These are phyloP conservation scores for Saturnispora besseyi DNA, from an alignment of 805 yeast species.

Conservation along the genomic window DNA sequence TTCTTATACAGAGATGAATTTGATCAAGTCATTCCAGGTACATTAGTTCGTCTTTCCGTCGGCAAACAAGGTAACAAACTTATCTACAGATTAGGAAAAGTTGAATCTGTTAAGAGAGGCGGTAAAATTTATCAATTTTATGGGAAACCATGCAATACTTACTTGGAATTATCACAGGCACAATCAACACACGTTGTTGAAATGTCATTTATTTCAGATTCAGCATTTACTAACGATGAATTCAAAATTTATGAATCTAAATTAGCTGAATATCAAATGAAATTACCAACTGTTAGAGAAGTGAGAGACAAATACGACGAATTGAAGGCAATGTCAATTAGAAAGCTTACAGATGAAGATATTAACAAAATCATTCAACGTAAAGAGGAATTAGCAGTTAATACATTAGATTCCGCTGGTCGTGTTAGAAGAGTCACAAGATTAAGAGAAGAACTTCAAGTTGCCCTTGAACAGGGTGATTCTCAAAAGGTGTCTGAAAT, in stretches of 20 bases:
- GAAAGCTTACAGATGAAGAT: slow-evolving; percentile 61
- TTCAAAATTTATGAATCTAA: slow-evolving; percentile 50
- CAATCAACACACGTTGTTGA: slow-evolving; percentile 64
- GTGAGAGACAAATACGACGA: slow-evolving; percentile 57
- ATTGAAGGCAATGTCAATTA: slow-evolving; percentile 52
- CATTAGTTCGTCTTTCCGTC: slow-evolving; percentile 76
- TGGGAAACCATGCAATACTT: slow-evolving; percentile 38
- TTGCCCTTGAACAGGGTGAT: slow-evolving; percentile 57
- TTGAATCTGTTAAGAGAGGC: slow-evolving; percentile 45
- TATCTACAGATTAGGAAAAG: slow-evolving; percentile 75
- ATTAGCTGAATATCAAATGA: slow-evolving; percentile 12
- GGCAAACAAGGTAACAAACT: slow-evolving; percentile 59
- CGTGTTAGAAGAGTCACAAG: slow-evolving; percentile 69
- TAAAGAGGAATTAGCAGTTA: slow-evolving; percentile 51
- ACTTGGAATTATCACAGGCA: slow-evolving; percentile 76
- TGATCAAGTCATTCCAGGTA: slow-evolving; percentile 56
- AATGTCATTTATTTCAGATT: slow-evolving; percentile 73
- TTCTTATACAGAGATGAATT: slow-evolving; percentile 80
- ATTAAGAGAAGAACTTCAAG: slow-evolving; percentile 62
- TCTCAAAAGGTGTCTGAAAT: slow-evolving; percentile 37
- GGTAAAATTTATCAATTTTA: slow-evolving; percentile 36
- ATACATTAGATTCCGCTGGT: slow-evolving; percentile 53
- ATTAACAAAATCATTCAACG: slow-evolving; percentile 70
- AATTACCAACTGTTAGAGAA: slow-evolving; percentile 54
- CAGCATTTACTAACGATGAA: slow-evolving; percentile 61